Evolutionary conservation across 106 monocot genomes (phyloP), one percentile per base, ranked within the genome.

Genomic region (Dendrobium chrysotoxum): DNA sequence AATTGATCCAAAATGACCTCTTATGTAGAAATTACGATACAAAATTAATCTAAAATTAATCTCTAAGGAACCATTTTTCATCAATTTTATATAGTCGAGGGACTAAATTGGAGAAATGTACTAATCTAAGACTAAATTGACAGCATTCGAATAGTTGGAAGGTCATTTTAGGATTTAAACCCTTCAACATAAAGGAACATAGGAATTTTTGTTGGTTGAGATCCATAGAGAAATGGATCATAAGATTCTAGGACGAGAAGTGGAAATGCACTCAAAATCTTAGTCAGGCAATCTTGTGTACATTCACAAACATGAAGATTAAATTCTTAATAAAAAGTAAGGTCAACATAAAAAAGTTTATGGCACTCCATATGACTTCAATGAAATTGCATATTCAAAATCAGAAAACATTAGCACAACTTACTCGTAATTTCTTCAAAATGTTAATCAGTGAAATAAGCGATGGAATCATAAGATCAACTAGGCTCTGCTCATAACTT

Each of bases 391-490:
- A 70, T 31, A 53, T 8, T 39, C 50, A 78, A 55, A 39, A 57
- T 40, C 2, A 42, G 74, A 4, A 41, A 40, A 8, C 28, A 57
- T 53, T 46, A 20, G 64, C 28, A 9, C 55, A 55, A 75, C 90
- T 84, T 89, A 95, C 98, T 70, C 88, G 80, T 76, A 99, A 83
- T 72, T 82, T 92, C 70, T 74, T 80, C 26, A 99, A 76, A 81
- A 99, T 82, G 81, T 99, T 92, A 40, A 91, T 91, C 66, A 99
- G 83, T 64, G 95, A 80, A 12, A 90, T 81, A 82, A 99, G 92
- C 61, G 85, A 85, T 57, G 98, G 95, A 86, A 95, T 80, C 81
- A 94, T 84, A 38, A 99, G 95, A 82, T 99, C 95, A 79, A 90
- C 82, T 23, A 99, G 77, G 67, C 80, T 86, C 44, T 95, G 89